Evolutionary conservation across 345 rosid species (phyloP).

Genomic region (Arabidopsis suecica): DNA sequence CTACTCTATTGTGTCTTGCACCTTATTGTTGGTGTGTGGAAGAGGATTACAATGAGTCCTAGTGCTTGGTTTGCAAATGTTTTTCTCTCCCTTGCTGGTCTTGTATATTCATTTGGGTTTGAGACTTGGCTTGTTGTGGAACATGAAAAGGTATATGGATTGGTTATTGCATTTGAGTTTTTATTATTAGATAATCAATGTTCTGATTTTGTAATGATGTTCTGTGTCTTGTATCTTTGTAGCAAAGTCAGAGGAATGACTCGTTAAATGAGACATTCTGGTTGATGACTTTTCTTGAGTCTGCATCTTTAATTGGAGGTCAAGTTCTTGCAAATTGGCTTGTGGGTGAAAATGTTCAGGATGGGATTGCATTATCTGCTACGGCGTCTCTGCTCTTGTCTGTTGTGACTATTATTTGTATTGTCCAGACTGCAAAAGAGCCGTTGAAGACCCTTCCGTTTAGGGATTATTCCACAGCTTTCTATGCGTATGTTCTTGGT

Average conservation of each 20-base stretch:
- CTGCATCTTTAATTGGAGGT: conserved; percentile 73
- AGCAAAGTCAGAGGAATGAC: conserved; percentile 87
- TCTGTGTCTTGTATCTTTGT: conserved; percentile 40
- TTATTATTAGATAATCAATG: neutral
- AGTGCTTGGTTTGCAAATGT: conserved; percentile 62
- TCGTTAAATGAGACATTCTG: conserved; percentile 80
- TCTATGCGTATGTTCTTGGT: conserved; percentile 55
- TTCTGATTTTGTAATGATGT: neutral
- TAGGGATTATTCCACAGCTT: conserved; percentile 56
- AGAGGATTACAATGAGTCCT: conserved; percentile 62
- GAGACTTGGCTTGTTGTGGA: conserved; percentile 88
- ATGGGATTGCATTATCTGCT: conserved; percentile 57
- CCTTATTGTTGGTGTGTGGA: conserved; percentile 74
- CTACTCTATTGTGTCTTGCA: conserved; percentile 74
- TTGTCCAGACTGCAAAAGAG: conserved; percentile 62
- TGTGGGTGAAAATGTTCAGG: conserved; percentile 50
- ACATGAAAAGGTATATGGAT: conserved; percentile 73
- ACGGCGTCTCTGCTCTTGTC: conserved; percentile 55
- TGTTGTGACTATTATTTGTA: conserved; percentile 53
- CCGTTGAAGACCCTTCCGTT: conserved; percentile 46
- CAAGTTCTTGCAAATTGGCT: conserved; percentile 82
- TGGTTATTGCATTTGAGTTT: neutral
- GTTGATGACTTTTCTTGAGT: conserved; percentile 88
- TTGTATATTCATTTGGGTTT: conserved; percentile 72
- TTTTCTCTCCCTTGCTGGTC: conserved; percentile 73